phyloP scores from a whole-genome alignment of 2,329 filamentous ascomycete genomes.

The Fusarium sp. region DNA sequence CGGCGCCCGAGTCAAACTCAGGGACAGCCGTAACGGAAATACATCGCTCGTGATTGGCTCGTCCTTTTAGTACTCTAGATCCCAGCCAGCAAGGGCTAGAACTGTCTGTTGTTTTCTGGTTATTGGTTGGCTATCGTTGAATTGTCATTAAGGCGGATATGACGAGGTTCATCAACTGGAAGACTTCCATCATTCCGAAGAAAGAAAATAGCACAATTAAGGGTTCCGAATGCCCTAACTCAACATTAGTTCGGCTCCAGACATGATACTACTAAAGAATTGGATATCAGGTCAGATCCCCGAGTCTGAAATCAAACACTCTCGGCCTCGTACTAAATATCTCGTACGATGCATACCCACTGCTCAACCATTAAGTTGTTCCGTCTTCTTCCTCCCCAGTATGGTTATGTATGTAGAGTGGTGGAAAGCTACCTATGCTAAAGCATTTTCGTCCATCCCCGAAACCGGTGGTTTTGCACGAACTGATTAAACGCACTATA shows the following conservation, averaged over 20 bases:
- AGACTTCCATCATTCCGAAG: neutral
- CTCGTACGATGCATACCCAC: conserved; percentile 38
- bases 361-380: conserved; percentile 7
- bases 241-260: neutral
- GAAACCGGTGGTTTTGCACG: neutral
- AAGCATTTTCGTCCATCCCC: neutral
- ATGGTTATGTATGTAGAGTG: neutral
- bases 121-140: conserved; percentile 4
- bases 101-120: neutral
- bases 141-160: neutral
- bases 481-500: neutral
- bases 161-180: neutral
- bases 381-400: conserved; percentile 13
- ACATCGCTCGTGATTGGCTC: conserved; percentile 32
- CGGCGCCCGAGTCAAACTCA: conserved; percentile 33
- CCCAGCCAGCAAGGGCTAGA: neutral
- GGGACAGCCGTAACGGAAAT: conserved; percentile 33
- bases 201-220: neutral
- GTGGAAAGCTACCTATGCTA: neutral
- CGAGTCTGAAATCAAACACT: conserved; percentile 2
- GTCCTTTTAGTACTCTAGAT: neutral
- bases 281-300: neutral
- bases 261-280: neutral
- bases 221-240: neutral
- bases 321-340: conserved; percentile 11